Conservation (phyloP, 257 asterid species). For the Solanum infundibuliforme region DNA sequence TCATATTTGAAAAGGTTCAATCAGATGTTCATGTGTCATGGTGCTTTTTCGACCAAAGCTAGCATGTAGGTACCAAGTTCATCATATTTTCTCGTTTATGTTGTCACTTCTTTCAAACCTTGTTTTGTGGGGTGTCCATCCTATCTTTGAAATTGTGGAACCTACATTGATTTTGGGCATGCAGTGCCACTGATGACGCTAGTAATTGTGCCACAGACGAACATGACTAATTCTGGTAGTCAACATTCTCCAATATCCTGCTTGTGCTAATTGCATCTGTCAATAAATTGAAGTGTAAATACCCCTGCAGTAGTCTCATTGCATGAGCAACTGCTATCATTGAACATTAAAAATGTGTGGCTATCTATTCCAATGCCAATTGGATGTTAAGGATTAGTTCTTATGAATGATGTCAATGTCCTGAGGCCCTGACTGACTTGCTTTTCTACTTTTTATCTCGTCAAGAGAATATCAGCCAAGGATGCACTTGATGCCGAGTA, state of each 20-base stretch:
- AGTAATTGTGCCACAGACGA: background rate
- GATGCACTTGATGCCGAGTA: constrained; percentile 96
- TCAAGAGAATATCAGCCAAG: constrained; percentile 80
- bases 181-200: background rate
- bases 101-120: background rate
- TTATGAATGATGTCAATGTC: background rate
- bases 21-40: background rate
- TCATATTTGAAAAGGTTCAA: background rate
- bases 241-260: background rate
- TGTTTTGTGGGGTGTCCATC: background rate
- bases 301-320: background rate
- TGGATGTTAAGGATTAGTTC: background rate
- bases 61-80: background rate
- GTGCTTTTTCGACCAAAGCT: background rate
- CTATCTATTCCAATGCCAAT: background rate
- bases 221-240: background rate
- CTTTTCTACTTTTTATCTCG: constrained; percentile 6
- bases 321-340: background rate
- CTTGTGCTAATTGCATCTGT: background rate
- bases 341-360: background rate
- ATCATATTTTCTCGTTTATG: background rate
- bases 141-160: background rate
- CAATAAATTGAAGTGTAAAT: background rate
- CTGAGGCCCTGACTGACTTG: background rate
- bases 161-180: background rate